Evolutionary conservation across 306 rosid genomes (phyloP).

Genomic region (Prunus mira): DNA sequence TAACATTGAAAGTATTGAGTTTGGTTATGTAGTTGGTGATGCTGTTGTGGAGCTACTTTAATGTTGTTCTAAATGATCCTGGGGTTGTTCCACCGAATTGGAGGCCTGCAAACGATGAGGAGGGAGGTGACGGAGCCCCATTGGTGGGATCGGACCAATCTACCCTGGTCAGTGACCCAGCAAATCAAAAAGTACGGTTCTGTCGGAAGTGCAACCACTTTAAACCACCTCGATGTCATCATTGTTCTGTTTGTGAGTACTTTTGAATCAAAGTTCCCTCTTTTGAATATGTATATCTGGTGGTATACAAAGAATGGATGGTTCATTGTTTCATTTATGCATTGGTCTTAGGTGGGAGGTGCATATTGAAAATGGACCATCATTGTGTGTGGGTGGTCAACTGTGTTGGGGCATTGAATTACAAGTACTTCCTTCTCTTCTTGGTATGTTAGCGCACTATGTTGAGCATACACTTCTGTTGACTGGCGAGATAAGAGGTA

Average conservation of each 20-base stretch:
- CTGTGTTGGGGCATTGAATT: conserved; percentile 80
- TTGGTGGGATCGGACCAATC: conserved; percentile 35
- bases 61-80: conserved; percentile 63
- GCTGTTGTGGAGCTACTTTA: conserved; percentile 80
- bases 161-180: conserved; percentile 18
- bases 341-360: conserved; percentile 63
- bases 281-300: not conserved
- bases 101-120: conserved; percentile 58
- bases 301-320: not conserved
- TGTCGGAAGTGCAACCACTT: conserved; percentile 75
- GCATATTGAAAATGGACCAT: conserved; percentile 80
- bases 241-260: conserved; percentile 78
- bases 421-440: conserved; percentile 74
- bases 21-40: conserved; percentile 65
- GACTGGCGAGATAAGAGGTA: not conserved
- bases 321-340: conserved; percentile 15
- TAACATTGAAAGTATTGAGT: conserved; percentile 10
- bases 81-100: conserved; percentile 66
- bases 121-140: conserved; percentile 45
- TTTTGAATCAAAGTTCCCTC: not conserved
- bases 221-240: conserved; percentile 83
- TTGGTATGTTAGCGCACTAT: conserved; percentile 43
- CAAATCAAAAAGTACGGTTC: conserved; percentile 42
- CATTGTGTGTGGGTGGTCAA: conserved; percentile 86
- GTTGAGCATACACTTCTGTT: not conserved